Evolutionary conservation across 768 basidiomycete species (phyloP).

Genomic region (Tylopilus plumbeoviolaceoides): DNA sequence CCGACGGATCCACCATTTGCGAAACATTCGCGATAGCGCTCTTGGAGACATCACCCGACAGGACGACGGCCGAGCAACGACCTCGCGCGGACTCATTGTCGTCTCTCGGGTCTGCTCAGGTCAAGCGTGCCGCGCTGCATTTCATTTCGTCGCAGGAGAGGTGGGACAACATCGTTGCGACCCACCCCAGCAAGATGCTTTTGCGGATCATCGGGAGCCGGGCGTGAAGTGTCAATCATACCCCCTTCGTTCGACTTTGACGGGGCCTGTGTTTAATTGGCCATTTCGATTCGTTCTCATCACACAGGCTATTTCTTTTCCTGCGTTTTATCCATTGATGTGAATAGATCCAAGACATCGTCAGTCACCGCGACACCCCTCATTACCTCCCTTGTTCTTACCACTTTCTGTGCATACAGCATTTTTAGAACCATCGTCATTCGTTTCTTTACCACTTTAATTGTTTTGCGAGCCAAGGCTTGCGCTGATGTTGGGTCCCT

Average conservation of each 20-base stretch:
- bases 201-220: slow-evolving; percentile 45
- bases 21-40: slow-evolving; percentile 55
- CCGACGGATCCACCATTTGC: slow-evolving; percentile 53
- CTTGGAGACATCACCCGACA: slow-evolving; percentile 35
- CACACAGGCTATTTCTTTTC: slow-evolving; percentile 6
- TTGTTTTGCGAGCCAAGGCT: neutral
- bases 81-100: slow-evolving; percentile 34
- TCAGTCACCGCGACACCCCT: neutral
- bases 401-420: neutral
- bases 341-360: neutral
- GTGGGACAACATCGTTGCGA: slow-evolving; percentile 50
- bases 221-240: slow-evolving; percentile 10
- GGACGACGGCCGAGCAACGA: slow-evolving; percentile 11
- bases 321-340: neutral
- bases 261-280: slow-evolving; percentile 2
- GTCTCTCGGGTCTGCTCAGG: slow-evolving; percentile 26
- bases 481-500: neutral
- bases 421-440: neutral
- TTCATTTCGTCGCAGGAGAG: slow-evolving; percentile 53
- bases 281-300: slow-evolving; percentile 6
- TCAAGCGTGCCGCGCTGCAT: slow-evolving; percentile 31
- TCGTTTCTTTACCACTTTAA: neutral
- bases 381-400: neutral
- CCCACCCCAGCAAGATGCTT: slow-evolving; percentile 48
- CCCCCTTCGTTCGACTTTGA: neutral